Conservation (phyloP, 2,329 filamentous ascomycete genomes). For the Sclerotinia sclerotiorum region DNA sequence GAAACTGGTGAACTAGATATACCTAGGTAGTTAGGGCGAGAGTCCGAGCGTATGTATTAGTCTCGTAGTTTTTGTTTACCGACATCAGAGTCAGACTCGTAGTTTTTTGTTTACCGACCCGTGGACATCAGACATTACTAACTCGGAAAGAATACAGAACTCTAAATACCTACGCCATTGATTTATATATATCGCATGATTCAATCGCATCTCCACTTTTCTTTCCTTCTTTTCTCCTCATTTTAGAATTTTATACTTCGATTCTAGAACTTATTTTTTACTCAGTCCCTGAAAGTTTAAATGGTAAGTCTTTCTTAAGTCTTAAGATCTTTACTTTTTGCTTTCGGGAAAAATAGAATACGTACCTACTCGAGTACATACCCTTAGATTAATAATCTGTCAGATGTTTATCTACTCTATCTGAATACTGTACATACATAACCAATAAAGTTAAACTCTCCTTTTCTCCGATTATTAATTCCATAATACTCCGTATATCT, state of each 20-base stretch:
- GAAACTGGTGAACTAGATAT: too few species aligned
- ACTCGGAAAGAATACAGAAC: neutral
- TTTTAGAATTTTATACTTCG: neutral
- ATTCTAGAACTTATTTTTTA: neutral
- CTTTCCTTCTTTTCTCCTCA: neutral
- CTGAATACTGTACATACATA: too few species aligned
- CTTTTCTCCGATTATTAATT: neutral
- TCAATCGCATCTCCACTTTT: neutral
- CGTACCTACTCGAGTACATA: too few species aligned
- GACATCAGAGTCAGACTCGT: neutral
- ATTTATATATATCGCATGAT: neutral
- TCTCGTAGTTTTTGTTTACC: neutral
- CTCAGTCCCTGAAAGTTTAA: neutral
- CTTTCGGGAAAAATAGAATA: neutral
- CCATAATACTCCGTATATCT: neutral
- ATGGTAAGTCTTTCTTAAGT: too few species aligned
- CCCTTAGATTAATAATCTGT: too few species aligned
- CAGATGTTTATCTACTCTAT: too few species aligned
- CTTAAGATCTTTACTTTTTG: too few species aligned
- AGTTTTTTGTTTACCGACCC: neutral
- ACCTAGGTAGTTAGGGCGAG: neutral
- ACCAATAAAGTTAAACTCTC: neutral
- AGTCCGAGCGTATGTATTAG: neutral
- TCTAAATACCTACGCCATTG: neutral
- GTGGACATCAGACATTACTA: neutral